Evolutionary conservation across 176 grass and related monocot species (phyloP), one percentile per base, ranked within the genome.

Genomic region (Ensete glaucum): DNA sequence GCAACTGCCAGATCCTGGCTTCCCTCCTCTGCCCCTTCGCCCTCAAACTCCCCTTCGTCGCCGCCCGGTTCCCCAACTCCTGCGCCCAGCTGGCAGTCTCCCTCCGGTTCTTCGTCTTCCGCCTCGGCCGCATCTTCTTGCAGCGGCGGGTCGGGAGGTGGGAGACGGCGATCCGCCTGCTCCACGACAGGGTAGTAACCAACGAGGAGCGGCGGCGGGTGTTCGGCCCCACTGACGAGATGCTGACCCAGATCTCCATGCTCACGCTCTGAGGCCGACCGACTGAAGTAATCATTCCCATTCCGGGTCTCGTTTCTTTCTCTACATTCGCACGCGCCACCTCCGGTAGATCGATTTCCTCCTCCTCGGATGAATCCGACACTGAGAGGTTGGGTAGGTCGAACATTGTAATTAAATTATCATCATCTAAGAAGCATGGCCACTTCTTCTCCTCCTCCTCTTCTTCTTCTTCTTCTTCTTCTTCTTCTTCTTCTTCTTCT

Each of bases 1-100:
- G 78, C 56, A 72, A 80, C 78, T 62, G 54, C 29, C 67, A 80
- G 21, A 69, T 80, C 13, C 20, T 80, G 55, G 69, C 48, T 6
- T 57, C 78, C 11, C 43, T 80, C 53, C 54, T 80, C 13, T 58
- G 67, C 48, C 78, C 78, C 54, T 80, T 80, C 68, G 68, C n/a
- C 21, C 78, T 80, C 55, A 80, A 80, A 29, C 54, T 80, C 17
- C 54, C 69, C 55, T 80, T 79, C 54, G 12, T 14, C 11, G 71
- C 71, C 71, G 9, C 67, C 9, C 55, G 55, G 29, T 49, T 80
- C 7, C 68, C 78, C 20, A 62, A 55, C 17, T 80, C 78, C 66
- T 52, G 34, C 55, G 0, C 78, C 55, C 29, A 72, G 11, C 27
- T 72, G n/a, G 68, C 54, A n/a, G 7, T 80, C 55, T 60, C 78